Evolutionary conservation across 495 filamentous ascomycete genomes (phyloP), one percentile per base, ranked within the genome.

Genomic region (Beverwykella pulmonaria): DNA sequence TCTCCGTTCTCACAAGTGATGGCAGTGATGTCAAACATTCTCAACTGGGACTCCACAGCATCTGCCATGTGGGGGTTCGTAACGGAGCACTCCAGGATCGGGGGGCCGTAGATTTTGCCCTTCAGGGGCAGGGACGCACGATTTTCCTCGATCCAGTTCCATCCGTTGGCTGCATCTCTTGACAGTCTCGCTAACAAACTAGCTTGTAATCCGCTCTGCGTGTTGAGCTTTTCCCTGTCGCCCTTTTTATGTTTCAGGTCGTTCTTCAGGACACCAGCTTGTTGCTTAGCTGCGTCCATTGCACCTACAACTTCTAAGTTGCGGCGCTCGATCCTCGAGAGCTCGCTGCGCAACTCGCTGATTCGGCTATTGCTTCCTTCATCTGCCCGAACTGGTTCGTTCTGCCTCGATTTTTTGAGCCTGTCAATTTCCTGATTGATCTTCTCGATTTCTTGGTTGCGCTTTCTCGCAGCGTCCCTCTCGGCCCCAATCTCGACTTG

Each of bases 91-190:
- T 82, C 86, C 15, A 99, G 78, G 61, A 93, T 82, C 0, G 94
- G 87, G 19, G 94, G 94, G 0, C 92, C 92, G 75, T 91, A 93
- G 23, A 98, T 88, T 66, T 89, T 83, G 58, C 89, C 85, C 73
- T 93, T 44, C 25, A 68, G 34, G 8, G 25, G 84, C 61, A 98
- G 97, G 26, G 82, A 74, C 68, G 84, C 75, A 46, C 82, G 84
- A 74, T 98, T 86, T 1, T 86, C 73, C 65, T 88, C 81, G 60
- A 97, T 77, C 91, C 92, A 98, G 50, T 86, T 82, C 86, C 92
- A 97, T 23, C 87, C 88, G 69, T 73, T 81, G 12, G 80, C 78
- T 1, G 88, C 86, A 59, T 98, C 91, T 0, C 30, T 46, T 3
- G 89, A 87, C 1, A 80, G 1, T 7, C 68, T 74, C 39, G 76